Percentiles rank a stretch among this genome's conserved stretches.
Evolutionary conservation across 768 basidiomycete genomes (phyloP).

Genomic region (Crepidotus variabilis): DNA sequence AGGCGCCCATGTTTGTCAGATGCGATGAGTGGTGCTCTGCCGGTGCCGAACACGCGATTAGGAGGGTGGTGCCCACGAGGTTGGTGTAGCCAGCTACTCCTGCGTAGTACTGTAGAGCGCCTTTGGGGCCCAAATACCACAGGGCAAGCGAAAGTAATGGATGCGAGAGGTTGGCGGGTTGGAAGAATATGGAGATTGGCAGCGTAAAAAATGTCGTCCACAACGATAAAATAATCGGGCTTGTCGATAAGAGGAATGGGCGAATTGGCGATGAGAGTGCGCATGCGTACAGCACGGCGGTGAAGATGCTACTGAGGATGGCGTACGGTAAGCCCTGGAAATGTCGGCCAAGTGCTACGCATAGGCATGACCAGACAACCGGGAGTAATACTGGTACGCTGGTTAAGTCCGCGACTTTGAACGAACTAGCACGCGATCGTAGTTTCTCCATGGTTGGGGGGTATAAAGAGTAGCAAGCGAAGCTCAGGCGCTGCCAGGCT

Average conservation of each 20-base stretch:
- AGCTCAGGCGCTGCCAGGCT: not conserved
- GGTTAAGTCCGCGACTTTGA: not conserved
- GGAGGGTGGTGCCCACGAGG: not conserved
- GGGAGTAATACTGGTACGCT: not conserved
- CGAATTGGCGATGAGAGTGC: not conserved
- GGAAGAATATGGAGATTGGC: not conserved
- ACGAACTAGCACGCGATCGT: not conserved
- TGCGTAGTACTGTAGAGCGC: not conserved
- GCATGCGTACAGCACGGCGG: not conserved
- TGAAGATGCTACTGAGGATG: not conserved
- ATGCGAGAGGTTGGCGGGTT: not conserved
- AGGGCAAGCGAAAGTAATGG: not conserved
- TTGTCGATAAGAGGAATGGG: not conserved
- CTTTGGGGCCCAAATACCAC: not conserved
- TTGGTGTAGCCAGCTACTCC: not conserved
- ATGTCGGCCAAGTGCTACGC: not conserved
- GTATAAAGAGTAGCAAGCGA: not conserved
- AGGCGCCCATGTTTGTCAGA: not conserved
- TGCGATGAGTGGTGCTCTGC: not conserved
- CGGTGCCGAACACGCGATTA: not conserved
- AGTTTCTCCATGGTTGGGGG: not conserved
- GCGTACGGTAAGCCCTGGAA: not conserved
- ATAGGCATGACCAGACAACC: not conserved
- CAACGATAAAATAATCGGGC: not conserved
- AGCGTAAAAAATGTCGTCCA: not conserved